Evolutionary conservation across 768 basidiomycete genomes (phyloP), one percentile per base, ranked within the genome.

Genomic region (Pulveroboletus sp.): DNA sequence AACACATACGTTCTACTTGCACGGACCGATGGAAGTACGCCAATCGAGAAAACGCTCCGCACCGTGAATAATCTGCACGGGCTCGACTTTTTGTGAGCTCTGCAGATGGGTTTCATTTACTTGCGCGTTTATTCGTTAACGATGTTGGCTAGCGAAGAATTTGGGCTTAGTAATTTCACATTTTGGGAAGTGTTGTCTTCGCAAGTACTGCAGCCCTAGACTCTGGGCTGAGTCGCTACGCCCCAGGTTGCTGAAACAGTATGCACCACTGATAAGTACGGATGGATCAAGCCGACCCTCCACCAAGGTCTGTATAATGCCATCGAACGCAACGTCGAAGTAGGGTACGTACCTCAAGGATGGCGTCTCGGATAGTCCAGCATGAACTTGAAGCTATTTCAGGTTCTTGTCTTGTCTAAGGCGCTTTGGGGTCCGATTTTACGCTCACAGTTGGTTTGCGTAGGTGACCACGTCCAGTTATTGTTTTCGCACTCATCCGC

Each of bases 281-380:
- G 74, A 21, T 82, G 71, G 68, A 67, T 80, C 52, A 65, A 67
- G 58, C 77, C 78, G 0, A 75, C 73, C 0, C 69, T 73, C 12
- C 79, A 79, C 55, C 78, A 81, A 53, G 76, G 73, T 1, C 45
- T 75, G 40, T 78, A 76, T 61, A 76, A 78, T 48, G 69, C 67
- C 9, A 58, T 78, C n/a, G 73, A 75, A 46, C 67, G 75, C 32
- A 52, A 12, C 12, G 21, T 45, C 19, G 50, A 60, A 49, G 2
- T 13, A 13, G 58, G 60, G 47, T 47, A 31, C 34, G 52, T 50
- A 33, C 23, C 19, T 16, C 13, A 16, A 4, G 16, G 24, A 2
- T 5, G 5, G 14, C 25, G 5, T 23, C 8, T 19, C n/a, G 36
- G 19, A 31, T 7, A 21, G 4, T 5, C n/a, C n/a, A n/a, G n/a